A percentile compares a stretch with the other conserved stretches of the same genome.
Evolutionary conservation across 2,329 filamentous ascomycete genomes (phyloP).

Genomic region (Dendryphion nanum): DNA sequence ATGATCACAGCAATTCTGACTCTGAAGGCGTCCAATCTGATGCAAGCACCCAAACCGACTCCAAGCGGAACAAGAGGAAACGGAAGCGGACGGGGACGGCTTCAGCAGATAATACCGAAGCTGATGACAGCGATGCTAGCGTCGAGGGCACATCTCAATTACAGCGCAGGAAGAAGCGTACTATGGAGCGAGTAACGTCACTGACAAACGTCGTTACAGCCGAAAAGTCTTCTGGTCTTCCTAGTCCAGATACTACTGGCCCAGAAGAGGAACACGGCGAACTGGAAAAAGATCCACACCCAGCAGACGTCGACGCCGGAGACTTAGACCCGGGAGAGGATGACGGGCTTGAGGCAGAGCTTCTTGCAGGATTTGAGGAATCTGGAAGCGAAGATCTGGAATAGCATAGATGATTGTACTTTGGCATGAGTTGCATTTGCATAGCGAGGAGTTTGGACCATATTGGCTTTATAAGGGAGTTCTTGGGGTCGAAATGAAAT

Average conservation of each 20-base stretch:
- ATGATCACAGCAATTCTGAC: constrained; percentile 28
- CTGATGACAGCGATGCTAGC: constrained; percentile 43
- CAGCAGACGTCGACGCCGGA: constrained; percentile 27
- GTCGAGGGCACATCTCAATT: constrained; percentile 39
- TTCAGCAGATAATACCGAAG: constrained; percentile 35
- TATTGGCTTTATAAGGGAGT: constrained; percentile 21
- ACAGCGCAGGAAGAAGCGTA: constrained; percentile 49
- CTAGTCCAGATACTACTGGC: constrained; percentile 40
- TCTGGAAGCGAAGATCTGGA: constrained; percentile 24
- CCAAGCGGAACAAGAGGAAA: constrained; percentile 29
- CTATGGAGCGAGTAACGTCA: constrained; percentile 47
- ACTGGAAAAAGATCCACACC: constrained; percentile 30
- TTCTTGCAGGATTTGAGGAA: constrained; percentile 43
- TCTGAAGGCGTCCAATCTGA: constrained; percentile 35
- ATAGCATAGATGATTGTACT: constrained; percentile 2
- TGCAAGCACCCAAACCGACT: constrained; percentile 23
- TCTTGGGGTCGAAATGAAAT: no score
- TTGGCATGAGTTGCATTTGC: constrained; percentile 19
- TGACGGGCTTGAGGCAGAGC: constrained; percentile 45
- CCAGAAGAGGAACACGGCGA: constrained; percentile 41
- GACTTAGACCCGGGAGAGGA: constrained; percentile 49
- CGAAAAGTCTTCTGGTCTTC: constrained; percentile 41
- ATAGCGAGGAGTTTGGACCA: constrained; percentile 40
- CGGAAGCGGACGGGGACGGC: constrained; percentile 32
- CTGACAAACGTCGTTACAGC: constrained; percentile 44